phyloP scores from a whole-genome alignment of 805 yeast genomes.

The Sugiyamaella floridensis region DNA sequence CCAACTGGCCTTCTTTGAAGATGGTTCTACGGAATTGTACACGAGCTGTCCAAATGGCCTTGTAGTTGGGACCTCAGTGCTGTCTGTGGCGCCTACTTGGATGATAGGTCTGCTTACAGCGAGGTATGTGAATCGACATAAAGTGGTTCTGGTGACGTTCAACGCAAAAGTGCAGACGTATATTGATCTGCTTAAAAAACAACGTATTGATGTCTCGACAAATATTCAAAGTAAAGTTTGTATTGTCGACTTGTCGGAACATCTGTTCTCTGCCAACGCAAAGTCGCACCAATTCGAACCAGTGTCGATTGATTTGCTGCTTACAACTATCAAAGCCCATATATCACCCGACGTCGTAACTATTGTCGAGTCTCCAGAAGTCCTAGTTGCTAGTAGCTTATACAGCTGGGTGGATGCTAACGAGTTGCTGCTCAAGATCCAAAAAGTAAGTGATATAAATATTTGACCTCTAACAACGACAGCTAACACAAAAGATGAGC shows the following conservation, averaged over 20 bases:
- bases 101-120: constrained; percentile 11
- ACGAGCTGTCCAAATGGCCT: not conserved
- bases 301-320: not conserved
- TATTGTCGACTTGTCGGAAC: constrained; percentile 14
- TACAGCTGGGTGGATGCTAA: constrained; percentile 34
- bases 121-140: not conserved
- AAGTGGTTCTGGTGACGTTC: constrained; percentile 15
- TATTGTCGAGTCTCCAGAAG: constrained; percentile 43
- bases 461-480: not conserved
- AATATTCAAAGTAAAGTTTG: not conserved
- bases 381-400: constrained; percentile 40
- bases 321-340: too few relatives aligned
- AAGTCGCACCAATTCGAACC: not conserved
- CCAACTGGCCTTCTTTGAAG: constrained; percentile 9
- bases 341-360: constrained; percentile 26
- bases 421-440: constrained; percentile 32
- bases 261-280: constrained; percentile 7
- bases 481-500: not conserved
- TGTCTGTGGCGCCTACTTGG: constrained; percentile 17
- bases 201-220: not conserved
- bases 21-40: constrained; percentile 3
- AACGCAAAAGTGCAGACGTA: not conserved
- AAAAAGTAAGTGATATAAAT: constrained; percentile 24
- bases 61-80: constrained; percentile 3
- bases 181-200: not conserved